Evolutionary conservation across 768 basidiomycete species (phyloP), one percentile per base, ranked within the genome.

Genomic region (Tulasnella sp.): DNA sequence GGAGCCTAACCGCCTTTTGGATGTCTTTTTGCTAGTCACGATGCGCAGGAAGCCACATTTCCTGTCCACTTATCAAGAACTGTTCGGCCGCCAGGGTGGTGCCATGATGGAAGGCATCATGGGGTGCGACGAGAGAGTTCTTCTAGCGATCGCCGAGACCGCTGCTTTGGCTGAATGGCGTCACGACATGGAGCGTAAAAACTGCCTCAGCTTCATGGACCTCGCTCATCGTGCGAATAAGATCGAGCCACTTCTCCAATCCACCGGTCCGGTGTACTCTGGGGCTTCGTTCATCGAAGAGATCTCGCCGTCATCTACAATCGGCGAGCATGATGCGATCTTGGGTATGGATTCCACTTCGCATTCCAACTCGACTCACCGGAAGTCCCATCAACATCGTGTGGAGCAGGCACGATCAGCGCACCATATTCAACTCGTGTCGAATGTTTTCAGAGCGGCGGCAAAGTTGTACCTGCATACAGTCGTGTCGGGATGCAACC

Each of bases 91-190:
- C 53, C 51, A 65, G 72, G 51, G 65, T 67, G 44, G 73, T 77
- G 75, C 80, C 58, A 82, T 81, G n/a, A 91, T 91, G 88, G 75
- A 88, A 72, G 75, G 77, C 45, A 78, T 87, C 4, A 91, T 92
- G 87, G 88, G 88, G 19, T 89, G 88, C 74, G 83, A 86, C 66
- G 88, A 89, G 71, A 73, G 75, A 61, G 80, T 86, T 56, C 11
- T 91, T 49, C 84, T 85, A 76, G 86, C 85, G 26, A 75, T 91
- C 45, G 85, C 89, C 3, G 82, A 88, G 73, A 85, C 80, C 38
- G 80, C 84, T 9, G 73, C 71, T 19, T 77, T 92, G 15, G 77
- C 84, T 43, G 66, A 62, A 53, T 91, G 86, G 86, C 89, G 88
- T 72, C 73, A 74, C 19, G 55, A 53, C 0, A 72, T 63, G 24